Evolutionary conservation across 2,329 filamentous ascomycete genomes (phyloP).

Genomic region (Cordyceps cateniannulata): DNA sequence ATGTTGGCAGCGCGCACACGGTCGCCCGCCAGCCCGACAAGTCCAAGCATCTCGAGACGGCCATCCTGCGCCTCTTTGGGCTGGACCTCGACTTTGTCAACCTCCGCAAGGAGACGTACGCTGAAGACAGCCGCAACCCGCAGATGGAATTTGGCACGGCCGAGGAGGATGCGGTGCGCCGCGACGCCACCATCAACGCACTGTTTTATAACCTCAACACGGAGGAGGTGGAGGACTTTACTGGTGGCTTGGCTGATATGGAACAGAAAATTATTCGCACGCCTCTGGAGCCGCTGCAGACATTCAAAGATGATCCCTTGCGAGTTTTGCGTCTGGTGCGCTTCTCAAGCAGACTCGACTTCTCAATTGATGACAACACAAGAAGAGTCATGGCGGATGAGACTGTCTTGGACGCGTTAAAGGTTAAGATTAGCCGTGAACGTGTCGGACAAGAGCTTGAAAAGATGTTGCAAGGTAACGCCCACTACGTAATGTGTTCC

Average conservation of each 20-base stretch:
- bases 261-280: slow-evolving; percentile 67
- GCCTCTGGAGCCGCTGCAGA: slow-evolving; percentile 80
- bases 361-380: slow-evolving; percentile 65
- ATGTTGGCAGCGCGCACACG: slow-evolving; percentile 74
- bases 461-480: slow-evolving; percentile 74
- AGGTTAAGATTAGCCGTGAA: slow-evolving; percentile 85
- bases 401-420: slow-evolving; percentile 75
- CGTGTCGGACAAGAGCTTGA: slow-evolving; percentile 80
- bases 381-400: slow-evolving; percentile 68
- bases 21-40: slow-evolving; percentile 91
- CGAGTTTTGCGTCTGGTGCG: slow-evolving; percentile 80
- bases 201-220: slow-evolving; percentile 92
- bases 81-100: slow-evolving; percentile 94
- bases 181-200: slow-evolving; percentile 91
- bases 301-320: slow-evolving; percentile 89
- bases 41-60: slow-evolving; percentile 91
- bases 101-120: slow-evolving; percentile 83
- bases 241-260: slow-evolving; percentile 72
- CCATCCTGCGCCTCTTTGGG: slow-evolving; percentile 77
- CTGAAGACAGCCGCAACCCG: slow-evolving; percentile 82
- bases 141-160: slow-evolving; percentile 91
- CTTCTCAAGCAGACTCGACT: slow-evolving; percentile 80
- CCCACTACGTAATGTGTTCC: neutral
- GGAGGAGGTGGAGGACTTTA: slow-evolving; percentile 76
- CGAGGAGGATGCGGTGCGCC: slow-evolving; percentile 78